Evolutionary conservation across 208 protist genomes (phyloP).

Genomic region (Crithidia brevicula): DNA sequence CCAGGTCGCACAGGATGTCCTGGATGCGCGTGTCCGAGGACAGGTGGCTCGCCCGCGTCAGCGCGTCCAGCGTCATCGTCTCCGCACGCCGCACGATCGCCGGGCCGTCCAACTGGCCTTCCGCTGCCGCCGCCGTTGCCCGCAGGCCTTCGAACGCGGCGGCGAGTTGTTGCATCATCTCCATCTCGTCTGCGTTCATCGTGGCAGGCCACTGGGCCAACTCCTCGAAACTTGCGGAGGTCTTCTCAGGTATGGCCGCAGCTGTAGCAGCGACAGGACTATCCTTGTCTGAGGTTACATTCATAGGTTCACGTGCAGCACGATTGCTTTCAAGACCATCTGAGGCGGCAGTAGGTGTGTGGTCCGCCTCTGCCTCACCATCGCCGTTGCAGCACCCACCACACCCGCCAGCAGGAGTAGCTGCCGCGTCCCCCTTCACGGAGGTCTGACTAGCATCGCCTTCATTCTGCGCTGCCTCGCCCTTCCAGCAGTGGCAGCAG

Average conservation of each 20-base stretch:
- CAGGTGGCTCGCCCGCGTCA: conserved; percentile 12
- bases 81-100: conserved; percentile 15
- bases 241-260: background rate
- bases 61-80: conserved; percentile 21
- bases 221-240: background rate
- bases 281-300: too few species aligned
- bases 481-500: conserved; percentile 28
- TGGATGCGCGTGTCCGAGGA: conserved; percentile 31
- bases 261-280: background rate
- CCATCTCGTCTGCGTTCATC: background rate
- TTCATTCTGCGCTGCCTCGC: background rate
- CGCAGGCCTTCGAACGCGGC: conserved; percentile 21
- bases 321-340: too few species aligned
- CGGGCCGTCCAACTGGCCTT: conserved; percentile 8
- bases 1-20: conserved; percentile 32
- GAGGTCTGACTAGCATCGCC: background rate
- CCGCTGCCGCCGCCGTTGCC: background rate
- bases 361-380: too few species aligned
- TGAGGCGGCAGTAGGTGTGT: too few species aligned
- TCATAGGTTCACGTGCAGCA: too few species aligned
- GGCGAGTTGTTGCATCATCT: conserved; percentile 28
- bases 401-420: background rate
- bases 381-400: background rate
- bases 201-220: background rate
- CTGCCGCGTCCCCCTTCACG: background rate